These are phyloP conservation scores for Xylaria acuta DNA, from an alignment of 495 filamentous ascomycete genomes.

Conservation along the genomic window DNA sequence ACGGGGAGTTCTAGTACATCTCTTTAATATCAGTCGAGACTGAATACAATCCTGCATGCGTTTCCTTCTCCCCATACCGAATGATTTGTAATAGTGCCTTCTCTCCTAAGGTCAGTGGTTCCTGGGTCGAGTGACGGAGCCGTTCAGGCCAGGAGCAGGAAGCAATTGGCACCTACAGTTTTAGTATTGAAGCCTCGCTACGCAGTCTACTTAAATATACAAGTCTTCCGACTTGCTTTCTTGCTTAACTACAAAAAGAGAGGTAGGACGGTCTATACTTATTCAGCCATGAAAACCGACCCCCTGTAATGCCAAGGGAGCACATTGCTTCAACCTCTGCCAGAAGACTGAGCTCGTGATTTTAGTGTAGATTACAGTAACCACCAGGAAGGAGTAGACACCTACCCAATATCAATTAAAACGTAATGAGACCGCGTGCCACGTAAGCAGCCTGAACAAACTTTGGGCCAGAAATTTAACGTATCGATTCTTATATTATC, in stretches of 20 bases:
- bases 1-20: constrained; percentile 9
- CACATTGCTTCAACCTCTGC: neutral
- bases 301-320: neutral
- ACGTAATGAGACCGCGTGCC: neutral
- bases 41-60: constrained; percentile 20
- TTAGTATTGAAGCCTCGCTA: neutral
- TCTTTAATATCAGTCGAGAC: constrained; percentile 21
- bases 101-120: neutral
- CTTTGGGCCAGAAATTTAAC: neutral
- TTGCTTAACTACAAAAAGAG: neutral
- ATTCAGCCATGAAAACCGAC: neutral
- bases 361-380: too few relatives aligned
- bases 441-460: neutral
- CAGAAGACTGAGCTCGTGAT: neutral
- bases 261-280: neutral
- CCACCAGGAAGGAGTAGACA: neutral
- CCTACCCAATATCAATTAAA: neutral
- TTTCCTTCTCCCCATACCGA: neutral
- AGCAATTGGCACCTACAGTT: neutral
- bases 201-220: neutral
- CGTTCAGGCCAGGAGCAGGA: neutral
- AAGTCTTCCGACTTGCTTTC: neutral
- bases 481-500: neutral
- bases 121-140: neutral
- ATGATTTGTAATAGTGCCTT: neutral